These are phyloP conservation scores for Saitozyma sp. DNA, from an alignment of 768 basidiomycete species.

Conservation along the genomic window DNA sequence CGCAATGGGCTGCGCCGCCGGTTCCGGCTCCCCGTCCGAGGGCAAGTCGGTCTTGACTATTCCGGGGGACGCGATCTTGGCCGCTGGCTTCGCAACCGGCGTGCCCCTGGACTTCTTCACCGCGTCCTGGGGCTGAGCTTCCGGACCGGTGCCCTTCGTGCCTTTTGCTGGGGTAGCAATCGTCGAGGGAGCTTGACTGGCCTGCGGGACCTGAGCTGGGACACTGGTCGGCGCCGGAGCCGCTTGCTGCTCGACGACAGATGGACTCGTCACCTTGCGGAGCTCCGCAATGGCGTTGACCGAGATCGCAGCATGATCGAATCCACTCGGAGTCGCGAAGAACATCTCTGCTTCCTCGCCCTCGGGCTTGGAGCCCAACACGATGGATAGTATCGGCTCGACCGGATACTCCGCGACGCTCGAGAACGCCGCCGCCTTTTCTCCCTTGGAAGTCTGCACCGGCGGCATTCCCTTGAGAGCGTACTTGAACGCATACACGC, in stretches of 20 bases:
- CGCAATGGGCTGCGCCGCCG: not conserved
- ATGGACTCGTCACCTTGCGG: not conserved
- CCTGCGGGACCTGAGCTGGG: not conserved
- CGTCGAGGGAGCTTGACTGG: no score
- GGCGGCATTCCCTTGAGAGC: conserved; percentile 36
- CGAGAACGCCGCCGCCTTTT: conserved; percentile 20
- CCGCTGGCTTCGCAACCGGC: not conserved
- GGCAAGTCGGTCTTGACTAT: conserved; percentile 22
- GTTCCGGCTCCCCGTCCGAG: not conserved
- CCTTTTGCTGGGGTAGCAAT: no score
- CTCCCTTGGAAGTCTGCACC: conserved; percentile 15
- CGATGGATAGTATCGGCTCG: conserved; percentile 25
- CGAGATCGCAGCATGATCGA: conserved; percentile 23
- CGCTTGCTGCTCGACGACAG: not conserved
- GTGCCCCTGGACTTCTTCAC: not conserved
- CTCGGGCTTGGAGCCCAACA: conserved; percentile 1
- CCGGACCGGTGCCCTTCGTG: conserved; percentile 2
- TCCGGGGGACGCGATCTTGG: conserved; percentile 6
- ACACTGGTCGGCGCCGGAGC: not conserved
- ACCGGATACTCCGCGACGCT: conserved; percentile 29
- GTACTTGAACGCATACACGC: conserved; percentile 37
- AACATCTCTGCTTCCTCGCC: conserved; percentile 30
- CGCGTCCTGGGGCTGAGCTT: conserved; percentile 11
- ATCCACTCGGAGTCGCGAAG: conserved; percentile 27
- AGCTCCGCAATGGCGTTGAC: not conserved